Evolutionary conservation across 495 filamentous ascomycete genomes (phyloP).

Genomic region (Venustampulla echinocandica): DNA sequence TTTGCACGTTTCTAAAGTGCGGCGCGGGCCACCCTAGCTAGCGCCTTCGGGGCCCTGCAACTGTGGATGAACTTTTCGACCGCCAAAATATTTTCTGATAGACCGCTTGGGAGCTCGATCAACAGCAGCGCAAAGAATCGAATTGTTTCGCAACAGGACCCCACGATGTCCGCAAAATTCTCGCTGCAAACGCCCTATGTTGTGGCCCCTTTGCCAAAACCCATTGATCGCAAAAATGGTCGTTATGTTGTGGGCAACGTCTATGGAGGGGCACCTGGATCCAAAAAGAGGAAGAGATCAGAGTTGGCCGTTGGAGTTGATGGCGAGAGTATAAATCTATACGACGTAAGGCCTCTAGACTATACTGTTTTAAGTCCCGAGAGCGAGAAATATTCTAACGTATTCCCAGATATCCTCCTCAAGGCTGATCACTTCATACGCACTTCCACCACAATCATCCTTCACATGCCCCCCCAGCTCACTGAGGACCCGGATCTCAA

Average conservation of each 20-base stretch:
- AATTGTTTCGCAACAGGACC: background rate
- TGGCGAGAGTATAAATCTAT: constrained; percentile 84
- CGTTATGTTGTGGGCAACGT: constrained; percentile 61
- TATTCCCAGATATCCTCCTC: constrained; percentile 68
- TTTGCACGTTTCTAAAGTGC: background rate
- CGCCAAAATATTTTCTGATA: constrained; percentile 13
- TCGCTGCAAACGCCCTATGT: constrained; percentile 50
- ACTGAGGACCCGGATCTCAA: constrained; percentile 49
- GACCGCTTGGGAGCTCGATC: background rate
- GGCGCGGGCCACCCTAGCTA: constrained; percentile 9
- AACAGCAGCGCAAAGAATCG: constrained; percentile 2
- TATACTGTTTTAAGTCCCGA: constrained; percentile 63
- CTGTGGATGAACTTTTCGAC: constrained; percentile 5
- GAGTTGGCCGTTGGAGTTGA: constrained; percentile 84
- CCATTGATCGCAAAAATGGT: constrained; percentile 50
- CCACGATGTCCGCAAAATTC: constrained; percentile 42
- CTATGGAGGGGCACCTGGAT: constrained; percentile 54
- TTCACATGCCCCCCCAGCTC: constrained; percentile 75
- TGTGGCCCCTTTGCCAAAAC: constrained; percentile 57
- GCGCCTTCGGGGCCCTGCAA: constrained; percentile 1
- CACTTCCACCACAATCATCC: constrained; percentile 68
- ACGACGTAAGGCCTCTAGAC: constrained; percentile 70
- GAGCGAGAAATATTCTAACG: constrained; percentile 8
- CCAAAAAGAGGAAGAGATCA: constrained; percentile 72
- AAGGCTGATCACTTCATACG: constrained; percentile 76